Evolutionary conservation across 2,329 filamentous ascomycete species (phyloP).

Genomic region (Fusarium veterinarium): DNA sequence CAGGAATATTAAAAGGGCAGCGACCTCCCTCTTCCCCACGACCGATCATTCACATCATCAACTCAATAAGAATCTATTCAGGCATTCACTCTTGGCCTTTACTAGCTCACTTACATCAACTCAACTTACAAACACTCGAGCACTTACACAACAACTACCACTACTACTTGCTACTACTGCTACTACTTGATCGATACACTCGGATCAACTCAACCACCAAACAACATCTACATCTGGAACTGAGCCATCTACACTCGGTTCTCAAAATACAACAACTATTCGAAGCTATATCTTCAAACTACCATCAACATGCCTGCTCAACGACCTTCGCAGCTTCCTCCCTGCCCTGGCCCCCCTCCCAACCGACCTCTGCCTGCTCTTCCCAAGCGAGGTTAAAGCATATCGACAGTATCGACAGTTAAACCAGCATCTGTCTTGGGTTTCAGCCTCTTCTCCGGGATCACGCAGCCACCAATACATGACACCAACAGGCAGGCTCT

Average conservation of each 20-base stretch:
- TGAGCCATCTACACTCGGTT: constrained; percentile 41
- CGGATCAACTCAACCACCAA: constrained; percentile 18
- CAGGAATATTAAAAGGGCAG: constrained; percentile 48
- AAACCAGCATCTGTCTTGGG: constrained; percentile 8
- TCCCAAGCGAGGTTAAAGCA: constrained; percentile 66
- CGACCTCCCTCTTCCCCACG: constrained; percentile 45
- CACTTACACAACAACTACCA: constrained; percentile 18
- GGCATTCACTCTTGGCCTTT: constrained; percentile 33
- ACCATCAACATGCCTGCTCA: constrained; percentile 64
- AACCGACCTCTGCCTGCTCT: constrained; percentile 73
- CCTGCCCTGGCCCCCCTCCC: constrained; percentile 74
- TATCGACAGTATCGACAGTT: constrained; percentile 20
- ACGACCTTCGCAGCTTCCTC: constrained; percentile 73
- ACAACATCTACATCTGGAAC: constrained; percentile 30
- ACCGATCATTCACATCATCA: constrained; percentile 40
- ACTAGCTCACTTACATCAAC: constrained; percentile 2
- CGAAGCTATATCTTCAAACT: constrained; percentile 24
- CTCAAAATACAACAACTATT: constrained; percentile 13
- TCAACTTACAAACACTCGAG: constrained; percentile 20
- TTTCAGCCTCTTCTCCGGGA: constrained; percentile 21
- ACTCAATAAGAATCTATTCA: constrained; percentile 37
- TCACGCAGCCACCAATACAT: constrained; percentile 2
- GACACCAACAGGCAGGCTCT: constrained; percentile 8
- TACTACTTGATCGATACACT: constrained; percentile 19
- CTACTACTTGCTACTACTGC: too few species aligned